A percentile compares a stretch with the other conserved stretches of the same genome.
These are phyloP conservation scores for Erysimum cheiri DNA, from an alignment of 441 rosid species.

Conservation along the genomic window DNA sequence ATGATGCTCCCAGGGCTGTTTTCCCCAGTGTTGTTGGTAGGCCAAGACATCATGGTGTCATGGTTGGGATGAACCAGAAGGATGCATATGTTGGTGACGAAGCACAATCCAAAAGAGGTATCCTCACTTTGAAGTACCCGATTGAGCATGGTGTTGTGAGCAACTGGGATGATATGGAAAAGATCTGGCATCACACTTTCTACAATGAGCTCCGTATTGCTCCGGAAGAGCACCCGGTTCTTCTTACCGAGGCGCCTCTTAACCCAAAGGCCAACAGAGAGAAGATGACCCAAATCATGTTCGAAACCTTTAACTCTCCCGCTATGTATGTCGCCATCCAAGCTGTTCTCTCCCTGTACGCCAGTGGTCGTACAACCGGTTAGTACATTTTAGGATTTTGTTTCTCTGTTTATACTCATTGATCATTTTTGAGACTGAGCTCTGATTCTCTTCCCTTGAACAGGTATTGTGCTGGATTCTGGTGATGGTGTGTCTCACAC, in stretches of 20 bases:
- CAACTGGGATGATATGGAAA: constrained; percentile 58
- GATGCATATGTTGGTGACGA: constrained; percentile 60
- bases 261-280: constrained; percentile 81
- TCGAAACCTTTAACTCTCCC: constrained; percentile 59
- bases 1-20: constrained; percentile 80
- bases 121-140: constrained; percentile 57
- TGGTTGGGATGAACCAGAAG: constrained; percentile 69
- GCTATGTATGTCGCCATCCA: constrained; percentile 73
- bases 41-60: constrained; percentile 65
- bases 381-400: constrained; percentile 32
- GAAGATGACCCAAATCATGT: constrained; percentile 68
- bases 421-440: not conserved
- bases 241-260: constrained; percentile 73
- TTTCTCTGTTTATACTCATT: constrained; percentile 7
- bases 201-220: constrained; percentile 71
- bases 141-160: constrained; percentile 62
- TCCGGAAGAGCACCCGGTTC: constrained; percentile 77
- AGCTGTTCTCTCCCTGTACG: constrained; percentile 71
- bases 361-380: constrained; percentile 87
- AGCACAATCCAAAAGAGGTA: constrained; percentile 63
- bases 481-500: constrained; percentile 79
- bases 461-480: constrained; percentile 73
- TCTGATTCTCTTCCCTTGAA: constrained; percentile 15
- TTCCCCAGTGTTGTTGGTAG: constrained; percentile 70
- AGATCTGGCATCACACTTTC: constrained; percentile 60